Evolutionary conservation across 805 yeast genomes (phyloP).

Genomic region (Schizosaccharomyces osmophilus): DNA sequence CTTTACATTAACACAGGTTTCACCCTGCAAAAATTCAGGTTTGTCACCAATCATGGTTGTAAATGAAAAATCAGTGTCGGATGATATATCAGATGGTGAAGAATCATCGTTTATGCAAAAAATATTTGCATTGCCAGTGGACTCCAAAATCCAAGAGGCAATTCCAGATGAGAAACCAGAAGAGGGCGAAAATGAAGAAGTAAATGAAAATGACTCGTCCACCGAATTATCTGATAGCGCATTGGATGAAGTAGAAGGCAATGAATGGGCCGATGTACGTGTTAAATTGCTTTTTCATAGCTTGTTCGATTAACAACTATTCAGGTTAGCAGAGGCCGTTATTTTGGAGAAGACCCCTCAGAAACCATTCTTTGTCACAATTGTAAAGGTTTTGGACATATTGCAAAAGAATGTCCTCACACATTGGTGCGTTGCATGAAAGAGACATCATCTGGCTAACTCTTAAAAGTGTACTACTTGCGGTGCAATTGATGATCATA

Average conservation of each 20-base stretch:
- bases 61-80: neutral
- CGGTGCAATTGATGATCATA: slow-evolving; percentile 1
- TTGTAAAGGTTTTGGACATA: neutral
- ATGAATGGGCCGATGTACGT: neutral
- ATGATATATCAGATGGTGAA: neutral
- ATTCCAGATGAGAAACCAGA: neutral
- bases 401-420: neutral
- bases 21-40: too few species aligned
- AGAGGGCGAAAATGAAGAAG: neutral
- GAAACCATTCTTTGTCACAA: neutral
- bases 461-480: neutral
- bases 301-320: neutral
- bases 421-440: neutral
- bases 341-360: neutral
- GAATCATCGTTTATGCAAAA: neutral
- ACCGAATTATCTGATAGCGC: neutral
- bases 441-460: neutral
- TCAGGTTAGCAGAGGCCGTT: neutral
- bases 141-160: neutral
- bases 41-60: neutral
- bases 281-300: neutral
- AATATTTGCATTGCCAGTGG: neutral
- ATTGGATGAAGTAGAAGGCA: neutral
- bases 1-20: too few species aligned
- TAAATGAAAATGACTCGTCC: neutral